Evolutionary conservation across 192 early-diverging fungal species (phyloP).

Genomic region (Backusella morwellensis): DNA sequence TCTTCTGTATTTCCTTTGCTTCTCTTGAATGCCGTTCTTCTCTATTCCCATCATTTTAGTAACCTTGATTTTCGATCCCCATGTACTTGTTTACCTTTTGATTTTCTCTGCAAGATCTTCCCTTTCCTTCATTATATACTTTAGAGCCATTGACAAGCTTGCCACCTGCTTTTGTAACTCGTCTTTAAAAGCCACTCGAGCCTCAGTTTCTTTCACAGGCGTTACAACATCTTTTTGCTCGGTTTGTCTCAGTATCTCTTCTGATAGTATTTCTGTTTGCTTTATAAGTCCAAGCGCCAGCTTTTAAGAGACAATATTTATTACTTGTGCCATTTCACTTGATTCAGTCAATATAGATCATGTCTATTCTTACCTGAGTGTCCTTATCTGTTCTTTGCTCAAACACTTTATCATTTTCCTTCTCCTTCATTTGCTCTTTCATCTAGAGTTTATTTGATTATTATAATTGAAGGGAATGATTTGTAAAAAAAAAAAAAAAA

Average conservation of each 20-base stretch:
- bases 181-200: slow-evolving; percentile 4
- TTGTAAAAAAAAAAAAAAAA: neutral
- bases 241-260: neutral
- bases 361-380: neutral
- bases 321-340: neutral
- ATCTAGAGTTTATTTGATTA: neutral
- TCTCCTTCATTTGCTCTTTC: neutral
- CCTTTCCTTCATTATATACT: neutral
- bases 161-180: neutral
- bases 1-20: neutral
- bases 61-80: neutral
- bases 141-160: neutral
- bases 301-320: neutral
- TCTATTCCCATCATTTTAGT: neutral
- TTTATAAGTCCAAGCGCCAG: neutral
- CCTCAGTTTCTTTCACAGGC: neutral
- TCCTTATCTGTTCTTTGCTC: neutral
- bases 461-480: neutral
- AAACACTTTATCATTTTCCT: neutral
- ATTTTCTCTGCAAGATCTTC: neutral
- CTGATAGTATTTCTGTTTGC: neutral
- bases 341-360: neutral
- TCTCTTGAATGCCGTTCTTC: neutral
- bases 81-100: neutral
- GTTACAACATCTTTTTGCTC: neutral